Evolutionary conservation across 1,139 yeast genomes (phyloP), one percentile per base, ranked within the genome.

Genomic region (Pichia sp.): DNA sequence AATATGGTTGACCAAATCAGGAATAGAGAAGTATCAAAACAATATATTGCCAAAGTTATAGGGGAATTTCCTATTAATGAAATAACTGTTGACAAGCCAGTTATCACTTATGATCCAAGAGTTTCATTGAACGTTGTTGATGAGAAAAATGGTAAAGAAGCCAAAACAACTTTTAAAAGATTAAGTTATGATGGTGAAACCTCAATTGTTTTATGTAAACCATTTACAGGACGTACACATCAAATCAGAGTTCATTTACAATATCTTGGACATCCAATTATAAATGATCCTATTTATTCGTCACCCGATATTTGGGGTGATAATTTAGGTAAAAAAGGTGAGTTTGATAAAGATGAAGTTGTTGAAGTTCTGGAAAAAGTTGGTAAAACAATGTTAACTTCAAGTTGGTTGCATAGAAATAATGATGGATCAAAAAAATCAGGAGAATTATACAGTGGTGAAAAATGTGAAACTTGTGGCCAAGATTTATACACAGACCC

Each of bases 181-280:
- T 68, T 87, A 1, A 75, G 83, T 1, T 84, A 76, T 62, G 88
- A 85, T 62, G 81, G 84, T 1, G 66, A 65, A 8, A 71, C 84
- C 1, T 80, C 96, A 53, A 74, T 93, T 39, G 96, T 93, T 3
- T 76, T 83, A 54, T 91, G 98, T 67, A 77, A 73, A 56, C 99
- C 99, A 0, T 69, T 78, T 22, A 91, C 99, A 0, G 99, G 99
- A 0, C 75, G 99, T 62, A 88, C 98, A 0, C 99, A 93, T 67
- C 99, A 93, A 65, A 89, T 93, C 49, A 72, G 99, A 51, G 96
- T 93, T 0, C 99, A 93, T 70, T 70, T 93, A 52, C 97, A 91
- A 67, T 86, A 76, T 60, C 63, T 93, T 30, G 96, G 97, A 0
- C 80, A 80, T 61, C 96, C 99, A 0, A 93, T 93, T 49, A 96